phyloP scores from a whole-genome alignment of 2,329 filamentous ascomycete genomes.

The Aureobasidium sp. region DNA sequence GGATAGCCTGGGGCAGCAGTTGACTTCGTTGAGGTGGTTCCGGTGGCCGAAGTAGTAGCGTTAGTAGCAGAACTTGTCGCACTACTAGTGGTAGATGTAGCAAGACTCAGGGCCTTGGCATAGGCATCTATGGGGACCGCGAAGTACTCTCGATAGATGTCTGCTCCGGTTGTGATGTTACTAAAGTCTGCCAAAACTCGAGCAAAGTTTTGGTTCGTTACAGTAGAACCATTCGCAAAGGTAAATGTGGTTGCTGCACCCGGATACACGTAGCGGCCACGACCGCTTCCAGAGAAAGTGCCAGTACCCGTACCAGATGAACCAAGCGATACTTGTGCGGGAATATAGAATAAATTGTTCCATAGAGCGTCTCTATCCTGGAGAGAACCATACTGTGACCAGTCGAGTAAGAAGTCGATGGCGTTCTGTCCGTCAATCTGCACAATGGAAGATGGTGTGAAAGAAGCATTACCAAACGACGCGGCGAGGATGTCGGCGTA shows the following conservation, averaged over 20 bases:
- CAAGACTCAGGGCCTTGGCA: constrained; percentile 19
- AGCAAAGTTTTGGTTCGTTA: constrained; percentile 35
- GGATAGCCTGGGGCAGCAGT: constrained; percentile 36
- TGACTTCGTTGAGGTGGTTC: constrained; percentile 10
- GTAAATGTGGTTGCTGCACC: constrained; percentile 34
- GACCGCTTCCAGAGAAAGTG: constrained; percentile 36
- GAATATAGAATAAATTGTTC: constrained; percentile 40
- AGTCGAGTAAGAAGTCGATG: constrained; percentile 39
- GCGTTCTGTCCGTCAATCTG: constrained; percentile 50
- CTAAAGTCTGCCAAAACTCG: constrained; percentile 32
- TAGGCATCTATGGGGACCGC: constrained; percentile 15
- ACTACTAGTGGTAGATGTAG: constrained; percentile 13
- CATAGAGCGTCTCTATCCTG: constrained; percentile 48
- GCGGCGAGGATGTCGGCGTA: constrained; percentile 39
- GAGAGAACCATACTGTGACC: constrained; percentile 38
- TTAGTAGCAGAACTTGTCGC: constrained; percentile 4
- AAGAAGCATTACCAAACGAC: constrained; percentile 32
- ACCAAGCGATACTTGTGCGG: constrained; percentile 36
- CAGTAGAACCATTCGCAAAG: constrained; percentile 37
- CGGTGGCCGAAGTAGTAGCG: constrained; percentile 13
- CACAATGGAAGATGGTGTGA: constrained; percentile 40
- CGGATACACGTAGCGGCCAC: constrained; percentile 36
- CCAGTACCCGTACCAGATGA: constrained; percentile 32
- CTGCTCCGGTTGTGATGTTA: constrained; percentile 34
- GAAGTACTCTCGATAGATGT: constrained; percentile 32